Evolutionary conservation across 805 yeast species (phyloP).

Genomic region (Saccharomycopsis fodiens): DNA sequence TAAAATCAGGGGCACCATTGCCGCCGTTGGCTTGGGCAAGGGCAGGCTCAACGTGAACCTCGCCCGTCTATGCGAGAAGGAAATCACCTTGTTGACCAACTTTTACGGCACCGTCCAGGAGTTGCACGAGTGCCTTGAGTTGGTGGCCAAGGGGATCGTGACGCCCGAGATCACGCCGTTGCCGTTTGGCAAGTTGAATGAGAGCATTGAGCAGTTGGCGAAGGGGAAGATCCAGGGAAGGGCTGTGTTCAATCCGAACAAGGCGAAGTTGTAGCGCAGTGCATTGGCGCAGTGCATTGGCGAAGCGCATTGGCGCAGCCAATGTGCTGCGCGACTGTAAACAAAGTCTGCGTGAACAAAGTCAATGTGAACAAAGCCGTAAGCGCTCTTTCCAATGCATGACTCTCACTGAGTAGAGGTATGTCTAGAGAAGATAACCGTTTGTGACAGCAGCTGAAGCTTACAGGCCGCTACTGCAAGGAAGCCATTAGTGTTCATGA

Average conservation of each 20-base stretch:
- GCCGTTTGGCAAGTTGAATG: slow-evolving; percentile 32
- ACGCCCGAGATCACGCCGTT: slow-evolving; percentile 29
- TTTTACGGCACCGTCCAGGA: slow-evolving; percentile 40
- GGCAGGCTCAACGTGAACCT: slow-evolving; percentile 28
- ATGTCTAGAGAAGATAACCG: no score
- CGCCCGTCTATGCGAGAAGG: slow-evolving; percentile 34
- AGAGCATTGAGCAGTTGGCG: slow-evolving; percentile 29
- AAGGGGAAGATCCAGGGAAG: slow-evolving; percentile 36
- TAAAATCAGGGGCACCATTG: slow-evolving; percentile 31
- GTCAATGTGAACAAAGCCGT: no score
- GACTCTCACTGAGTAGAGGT: no score
- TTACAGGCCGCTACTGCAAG: no score
- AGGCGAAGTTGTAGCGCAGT: not conserved
- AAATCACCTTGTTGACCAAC: slow-evolving; percentile 32
- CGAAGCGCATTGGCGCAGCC: no score
- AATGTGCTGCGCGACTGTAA: no score
- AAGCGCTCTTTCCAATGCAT: no score
- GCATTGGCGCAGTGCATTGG: no score
- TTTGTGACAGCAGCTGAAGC: no score
- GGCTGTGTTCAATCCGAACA: slow-evolving; percentile 26
- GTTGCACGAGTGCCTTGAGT: slow-evolving; percentile 35
- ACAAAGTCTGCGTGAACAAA: no score
- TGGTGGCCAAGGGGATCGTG: slow-evolving; percentile 34
- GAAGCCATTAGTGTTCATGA: no score
- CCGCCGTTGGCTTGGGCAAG: slow-evolving; percentile 38